Base-by-base conservation (phyloP, 2,329 filamentous ascomycete genomes). In the Pseudogymnoascus pannorum region DNA sequence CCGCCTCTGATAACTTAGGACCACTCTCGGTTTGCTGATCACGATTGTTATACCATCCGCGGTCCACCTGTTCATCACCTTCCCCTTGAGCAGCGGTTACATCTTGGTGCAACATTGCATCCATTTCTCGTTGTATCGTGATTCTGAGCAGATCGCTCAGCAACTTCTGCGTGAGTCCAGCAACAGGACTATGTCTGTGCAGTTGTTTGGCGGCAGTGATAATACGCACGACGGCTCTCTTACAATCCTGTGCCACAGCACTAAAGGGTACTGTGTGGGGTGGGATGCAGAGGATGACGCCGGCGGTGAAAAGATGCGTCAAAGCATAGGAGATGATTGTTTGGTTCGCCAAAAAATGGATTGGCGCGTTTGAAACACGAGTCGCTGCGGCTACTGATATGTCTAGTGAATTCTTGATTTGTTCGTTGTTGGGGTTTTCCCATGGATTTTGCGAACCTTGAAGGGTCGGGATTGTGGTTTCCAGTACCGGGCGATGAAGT, bases 251-350 rank as follows among this genome's bases (percentile, higher is more conserved):
- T 1, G 71, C 68, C 26, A 65, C 64, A 29, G 62, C 54, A 35
- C 69, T 71, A 48, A 68, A 67, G 8, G 71, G 70, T 26, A 66
- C 67, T 20, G 64, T 68, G 2, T 67, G 70, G 11, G 71, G 70
- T n/a, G 68, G 62, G 33, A 72, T 69, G 64, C 70, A 72, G 6
- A 72, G 66, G 26, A 72, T 57, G 14, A 57, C 51, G 8, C 51
- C 51, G 8, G 51, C 51, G 16, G 51, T 57, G 51, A 57, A 57
- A 4, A 57, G 6, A 31, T 57, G 26, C 51, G 31, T 57, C 51
- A 57, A 57, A 26, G 33, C 51, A 57, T 29, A 57, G 24, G 51
- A 57, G 51, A 57, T 57, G 4, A 29, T 33, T 18, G 33, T 68
- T 31, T 72, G 68, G 18, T 67, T 63, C 54, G 68, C 64, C 57